These are phyloP conservation scores for Aureobasidium sp. DNA, from an alignment of 2,329 filamentous ascomycete genomes.

Conservation along the genomic window DNA sequence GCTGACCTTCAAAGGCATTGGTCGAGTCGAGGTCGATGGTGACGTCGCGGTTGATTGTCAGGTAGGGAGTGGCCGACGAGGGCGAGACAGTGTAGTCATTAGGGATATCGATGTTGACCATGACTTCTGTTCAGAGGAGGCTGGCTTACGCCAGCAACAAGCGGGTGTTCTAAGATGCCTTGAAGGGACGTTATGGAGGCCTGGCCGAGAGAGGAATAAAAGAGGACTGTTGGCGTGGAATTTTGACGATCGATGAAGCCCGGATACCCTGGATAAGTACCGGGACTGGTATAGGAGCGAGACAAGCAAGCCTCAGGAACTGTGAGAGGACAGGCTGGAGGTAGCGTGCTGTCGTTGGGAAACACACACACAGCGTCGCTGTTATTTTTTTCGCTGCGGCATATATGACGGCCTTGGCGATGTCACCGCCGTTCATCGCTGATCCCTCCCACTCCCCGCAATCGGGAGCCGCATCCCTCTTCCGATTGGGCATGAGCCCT, in stretches of 20 bases:
- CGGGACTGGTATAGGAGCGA: slow-evolving; percentile 65
- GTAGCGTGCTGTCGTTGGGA: neutral
- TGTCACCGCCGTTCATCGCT: slow-evolving; percentile 1
- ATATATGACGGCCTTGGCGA: slow-evolving; percentile 5
- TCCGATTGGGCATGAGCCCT: neutral
- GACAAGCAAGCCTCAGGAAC: neutral
- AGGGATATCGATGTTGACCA: slow-evolving; percentile 77
- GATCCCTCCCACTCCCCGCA: neutral
- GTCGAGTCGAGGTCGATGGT: slow-evolving; percentile 85
- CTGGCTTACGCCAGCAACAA: slow-evolving; percentile 85
- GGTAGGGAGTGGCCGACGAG: slow-evolving; percentile 72
- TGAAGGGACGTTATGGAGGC: slow-evolving; percentile 79
- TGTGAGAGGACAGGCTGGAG: neutral
- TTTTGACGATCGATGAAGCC: slow-evolving; percentile 66
- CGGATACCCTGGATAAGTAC: slow-evolving; percentile 80
- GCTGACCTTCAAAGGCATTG: slow-evolving; percentile 77
- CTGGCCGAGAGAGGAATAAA: slow-evolving; percentile 74
- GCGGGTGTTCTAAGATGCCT: slow-evolving; percentile 50
- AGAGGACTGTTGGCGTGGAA: slow-evolving; percentile 78
- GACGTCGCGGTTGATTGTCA: slow-evolving; percentile 95
- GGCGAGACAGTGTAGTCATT: slow-evolving; percentile 69
- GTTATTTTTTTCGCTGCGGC: slow-evolving; percentile 8
- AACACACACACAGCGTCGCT: neutral
- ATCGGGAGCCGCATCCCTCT: neutral
- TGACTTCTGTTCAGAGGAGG: slow-evolving; percentile 50